Percentiles rank a stretch among this genome's conserved stretches.
phyloP scores from a whole-genome alignment of 1,139 yeast genomes.

The Protomyces pachydermus region DNA sequence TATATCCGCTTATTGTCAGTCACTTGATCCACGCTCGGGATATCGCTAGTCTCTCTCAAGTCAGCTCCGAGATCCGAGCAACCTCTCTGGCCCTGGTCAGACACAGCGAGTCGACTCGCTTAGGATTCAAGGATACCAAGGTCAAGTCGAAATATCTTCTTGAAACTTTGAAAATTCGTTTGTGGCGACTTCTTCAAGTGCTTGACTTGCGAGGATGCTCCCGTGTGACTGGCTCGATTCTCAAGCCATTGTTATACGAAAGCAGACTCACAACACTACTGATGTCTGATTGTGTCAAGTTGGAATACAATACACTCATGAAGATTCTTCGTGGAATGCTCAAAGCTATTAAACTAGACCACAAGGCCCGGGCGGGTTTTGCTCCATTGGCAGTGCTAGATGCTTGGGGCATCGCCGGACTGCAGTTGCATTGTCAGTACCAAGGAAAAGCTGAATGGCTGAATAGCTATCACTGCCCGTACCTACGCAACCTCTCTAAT shows the following conservation, averaged over 20 bases:
- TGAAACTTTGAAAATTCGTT: neutral
- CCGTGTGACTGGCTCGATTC: neutral
- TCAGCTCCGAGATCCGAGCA: neutral
- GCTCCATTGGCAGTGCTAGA: constrained; percentile 9
- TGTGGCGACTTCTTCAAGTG: neutral
- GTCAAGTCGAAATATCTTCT: constrained; percentile 11
- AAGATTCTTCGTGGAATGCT: neutral
- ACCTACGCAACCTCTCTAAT: neutral
- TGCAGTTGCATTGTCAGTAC: constrained; percentile 14
- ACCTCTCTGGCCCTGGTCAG: constrained; percentile 3
- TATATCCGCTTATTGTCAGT: neutral
- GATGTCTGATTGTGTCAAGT: constrained; percentile 13
- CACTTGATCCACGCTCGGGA: neutral
- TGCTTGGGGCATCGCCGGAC: constrained; percentile 13
- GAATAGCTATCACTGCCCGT: constrained; percentile 6
- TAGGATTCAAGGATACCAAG: neutral
- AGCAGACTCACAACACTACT: neutral
- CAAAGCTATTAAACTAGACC: neutral
- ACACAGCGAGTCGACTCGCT: neutral
- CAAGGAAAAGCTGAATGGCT: constrained; percentile 20
- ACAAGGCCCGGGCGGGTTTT: neutral
- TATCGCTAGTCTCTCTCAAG: neutral
- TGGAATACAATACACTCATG: neutral
- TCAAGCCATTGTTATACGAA: neutral
- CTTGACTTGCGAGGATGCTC: constrained; percentile 3